A percentile compares a stretch with the other conserved stretches of the same genome.
Evolutionary conservation across 495 filamentous ascomycete species (phyloP).

Genomic region (Aspergillus funiculosus): DNA sequence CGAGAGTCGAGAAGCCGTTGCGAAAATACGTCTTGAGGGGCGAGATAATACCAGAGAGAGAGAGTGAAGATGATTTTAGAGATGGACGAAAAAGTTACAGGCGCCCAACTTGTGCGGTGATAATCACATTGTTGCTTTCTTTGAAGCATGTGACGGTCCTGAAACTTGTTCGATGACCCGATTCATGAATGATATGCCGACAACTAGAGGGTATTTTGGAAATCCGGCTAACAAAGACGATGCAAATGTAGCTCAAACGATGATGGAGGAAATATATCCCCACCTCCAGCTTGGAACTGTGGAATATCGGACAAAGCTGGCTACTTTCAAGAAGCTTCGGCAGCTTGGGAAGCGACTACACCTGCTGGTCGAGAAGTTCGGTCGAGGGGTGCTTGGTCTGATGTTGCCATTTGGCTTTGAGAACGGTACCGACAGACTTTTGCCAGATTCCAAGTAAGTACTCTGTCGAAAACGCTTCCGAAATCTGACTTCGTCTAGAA

Average conservation of each 20-base stretch:
- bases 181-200: neutral
- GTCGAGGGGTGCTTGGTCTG: constrained; percentile 1
- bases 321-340: neutral
- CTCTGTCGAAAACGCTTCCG: neutral
- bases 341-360: neutral
- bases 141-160: neutral
- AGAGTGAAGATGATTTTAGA: neutral
- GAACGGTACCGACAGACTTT: neutral
- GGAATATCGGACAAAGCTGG: neutral
- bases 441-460: neutral
- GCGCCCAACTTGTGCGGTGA: neutral
- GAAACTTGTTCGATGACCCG: neutral
- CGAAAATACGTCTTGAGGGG: no score
- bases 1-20: neutral
- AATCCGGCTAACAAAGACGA: neutral
- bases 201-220: neutral
- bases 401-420: neutral
- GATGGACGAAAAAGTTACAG: neutral
- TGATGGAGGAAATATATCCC: neutral
- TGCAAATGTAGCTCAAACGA: neutral
- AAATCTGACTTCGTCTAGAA: neutral
- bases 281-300: neutral
- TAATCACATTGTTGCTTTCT: neutral
- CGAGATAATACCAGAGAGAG: no score
- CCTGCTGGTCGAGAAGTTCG: neutral